A percentile compares a stretch with the other conserved stretches of the same genome.
Evolutionary conservation across 495 filamentous ascomycete species (phyloP).

Genomic region (Neurospora tetrasperma): DNA sequence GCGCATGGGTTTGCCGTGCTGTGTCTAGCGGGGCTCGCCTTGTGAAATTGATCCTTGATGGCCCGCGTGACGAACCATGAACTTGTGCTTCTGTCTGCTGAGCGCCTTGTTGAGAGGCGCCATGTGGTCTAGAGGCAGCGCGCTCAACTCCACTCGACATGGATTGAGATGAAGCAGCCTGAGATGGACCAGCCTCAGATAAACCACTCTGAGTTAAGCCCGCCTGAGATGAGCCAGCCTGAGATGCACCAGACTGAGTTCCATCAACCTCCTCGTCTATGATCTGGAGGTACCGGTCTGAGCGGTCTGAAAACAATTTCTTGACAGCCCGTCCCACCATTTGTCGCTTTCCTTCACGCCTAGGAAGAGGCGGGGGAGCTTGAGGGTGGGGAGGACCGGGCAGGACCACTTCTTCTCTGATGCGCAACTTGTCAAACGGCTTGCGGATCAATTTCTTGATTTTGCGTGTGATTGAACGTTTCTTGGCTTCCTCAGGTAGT

Average conservation of each 20-base stretch:
- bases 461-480: neutral
- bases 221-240: neutral
- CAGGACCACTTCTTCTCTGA: neutral
- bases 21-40: neutral
- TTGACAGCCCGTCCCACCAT: neutral
- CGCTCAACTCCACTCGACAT: neutral
- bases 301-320: neutral
- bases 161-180: neutral
- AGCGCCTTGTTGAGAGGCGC: neutral
- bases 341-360: neutral
- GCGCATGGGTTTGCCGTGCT: neutral
- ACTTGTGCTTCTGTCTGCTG: neutral
- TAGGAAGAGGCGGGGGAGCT: neutral
- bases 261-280: neutral
- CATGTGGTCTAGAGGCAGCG: neutral
- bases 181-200: neutral
- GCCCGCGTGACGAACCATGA: neutral
- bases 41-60: neutral
- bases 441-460: neutral
- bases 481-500: neutral
- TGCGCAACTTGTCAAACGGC: neutral
- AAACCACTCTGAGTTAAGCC: neutral
- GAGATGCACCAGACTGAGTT: neutral
- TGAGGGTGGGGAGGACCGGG: neutral
- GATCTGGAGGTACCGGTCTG: neutral